phyloP scores from a whole-genome alignment of 345 rosid genomes.

The Rubroshorea leprosula region DNA sequence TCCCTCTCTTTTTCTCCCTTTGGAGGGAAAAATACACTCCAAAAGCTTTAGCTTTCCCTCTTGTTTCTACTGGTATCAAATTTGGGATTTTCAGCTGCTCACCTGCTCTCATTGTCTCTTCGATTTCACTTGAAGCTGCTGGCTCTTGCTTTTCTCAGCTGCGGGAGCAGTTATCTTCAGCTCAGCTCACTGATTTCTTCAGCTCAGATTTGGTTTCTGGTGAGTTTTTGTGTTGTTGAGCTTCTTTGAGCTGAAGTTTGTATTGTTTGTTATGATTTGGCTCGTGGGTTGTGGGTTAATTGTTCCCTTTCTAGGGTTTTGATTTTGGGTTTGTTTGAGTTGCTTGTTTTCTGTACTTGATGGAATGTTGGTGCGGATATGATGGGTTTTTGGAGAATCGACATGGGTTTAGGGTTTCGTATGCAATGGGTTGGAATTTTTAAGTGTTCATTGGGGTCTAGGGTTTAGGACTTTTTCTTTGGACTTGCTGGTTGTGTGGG shows the following conservation, averaged over 20 bases:
- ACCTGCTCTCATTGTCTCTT: neutral
- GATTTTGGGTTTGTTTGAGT: neutral
- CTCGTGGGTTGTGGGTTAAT: neutral
- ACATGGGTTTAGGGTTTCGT: constrained; percentile 5
- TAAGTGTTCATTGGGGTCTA: constrained; percentile 5
- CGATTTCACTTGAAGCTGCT: neutral
- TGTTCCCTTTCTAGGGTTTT: neutral
- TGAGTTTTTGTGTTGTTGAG: neutral
- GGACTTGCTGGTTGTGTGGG: neutral
- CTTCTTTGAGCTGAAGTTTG: neutral
- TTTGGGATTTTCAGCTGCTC: neutral
- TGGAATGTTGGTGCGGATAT: neutral
- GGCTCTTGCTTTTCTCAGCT: neutral
- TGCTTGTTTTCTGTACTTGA: neutral
- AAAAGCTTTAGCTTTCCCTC: neutral
- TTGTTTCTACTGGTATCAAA: neutral
- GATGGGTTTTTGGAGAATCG: constrained; percentile 2
- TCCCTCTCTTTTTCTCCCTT: constrained; percentile 14
- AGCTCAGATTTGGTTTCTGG: constrained; percentile 2
- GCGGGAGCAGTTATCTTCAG: constrained; percentile 1
- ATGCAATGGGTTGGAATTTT: constrained; percentile 1
- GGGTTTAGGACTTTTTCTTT: constrained; percentile 12
- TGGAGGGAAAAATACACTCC: constrained; percentile 19
- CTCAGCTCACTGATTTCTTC: neutral
- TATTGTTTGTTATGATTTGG: constrained; percentile 1